Base-by-base conservation (phyloP, 2,329 filamentous ascomycete species). In the Curvularia spicifera region DNA sequence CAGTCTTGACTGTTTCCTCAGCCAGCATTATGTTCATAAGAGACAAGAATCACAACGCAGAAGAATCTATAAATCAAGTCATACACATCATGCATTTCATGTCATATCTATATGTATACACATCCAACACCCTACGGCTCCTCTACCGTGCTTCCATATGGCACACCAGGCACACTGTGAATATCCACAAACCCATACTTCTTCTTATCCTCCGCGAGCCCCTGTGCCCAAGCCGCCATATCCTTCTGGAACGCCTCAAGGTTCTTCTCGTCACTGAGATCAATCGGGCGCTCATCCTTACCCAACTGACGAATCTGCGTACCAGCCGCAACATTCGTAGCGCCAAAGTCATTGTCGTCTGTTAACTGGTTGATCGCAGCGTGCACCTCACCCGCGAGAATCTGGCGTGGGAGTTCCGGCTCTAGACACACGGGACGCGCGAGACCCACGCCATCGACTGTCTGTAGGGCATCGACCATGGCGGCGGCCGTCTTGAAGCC, bases 361-460 rank as follows among this genome's bases (percentile, higher is more conserved):
- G 83, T 59, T 31, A 78, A 63, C 54, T 77, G 71, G 50, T 83
- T 67, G 51, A 87, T 81, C 0, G 83, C 83, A 0, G 81, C 80
- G 13, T 62, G 39, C 8, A 75, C 70, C 44, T 67, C 67, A 10
- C 82, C 81, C 0, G 76, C 69, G 0, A 86, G 69, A 1, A 84
- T 79, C 18, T 82, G 76, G 45, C 72, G 75, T 43, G 78, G 76
- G 1, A 85, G 68, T 9, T 73, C 73, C 0, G 80, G 80, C 65
- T 88, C 85, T 64, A 85, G 82, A 47, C 79, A 80, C 0, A 82
- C 68, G 0, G 85, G 80, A 8, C 85, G 79, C 0, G 78, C 87
- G 20, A 89, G 75, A 0, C 87, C 87, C 8, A 89, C 78, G 20
- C 87, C 86, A 63, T 89, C 82, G 3, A 89, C 83, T 0, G 80